These are phyloP conservation scores for Escovopsis sp. DNA, from an alignment of 2,329 filamentous ascomycete genomes.

Conservation along the genomic window DNA sequence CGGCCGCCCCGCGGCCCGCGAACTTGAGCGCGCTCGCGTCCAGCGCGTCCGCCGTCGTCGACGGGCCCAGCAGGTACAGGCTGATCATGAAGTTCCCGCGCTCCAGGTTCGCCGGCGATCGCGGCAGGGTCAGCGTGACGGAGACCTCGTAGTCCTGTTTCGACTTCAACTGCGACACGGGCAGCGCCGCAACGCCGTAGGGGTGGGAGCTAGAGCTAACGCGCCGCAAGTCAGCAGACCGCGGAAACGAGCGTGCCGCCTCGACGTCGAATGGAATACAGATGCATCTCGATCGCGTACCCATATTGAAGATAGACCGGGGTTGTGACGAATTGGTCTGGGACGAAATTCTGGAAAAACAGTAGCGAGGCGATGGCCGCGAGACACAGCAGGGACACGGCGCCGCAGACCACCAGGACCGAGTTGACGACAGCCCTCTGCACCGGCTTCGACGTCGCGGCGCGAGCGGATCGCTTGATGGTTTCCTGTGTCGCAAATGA, in stretches of 20 bases:
- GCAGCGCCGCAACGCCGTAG: slow-evolving; percentile 34
- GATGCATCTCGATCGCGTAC: slow-evolving; percentile 19
- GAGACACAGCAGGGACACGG: slow-evolving; percentile 29
- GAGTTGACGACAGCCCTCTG: slow-evolving; percentile 34
- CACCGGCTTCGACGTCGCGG: slow-evolving; percentile 35
- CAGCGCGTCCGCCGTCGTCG: slow-evolving; percentile 6
- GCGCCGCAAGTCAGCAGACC: too few relatives aligned
- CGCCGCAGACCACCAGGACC: slow-evolving; percentile 27
- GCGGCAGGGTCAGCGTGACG: slow-evolving; percentile 61
- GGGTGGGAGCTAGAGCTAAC: slow-evolving; percentile 32
- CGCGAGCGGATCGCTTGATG: slow-evolving; percentile 21
- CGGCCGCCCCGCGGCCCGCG: slow-evolving; percentile 11
- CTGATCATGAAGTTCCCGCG: slow-evolving; percentile 93
- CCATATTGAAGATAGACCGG: slow-evolving; percentile 46
- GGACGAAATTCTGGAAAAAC: slow-evolving; percentile 43
- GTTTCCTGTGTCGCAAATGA: slow-evolving; percentile 15
- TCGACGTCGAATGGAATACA: too few relatives aligned
- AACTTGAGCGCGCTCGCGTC: slow-evolving; percentile 15
- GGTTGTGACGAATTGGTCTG: slow-evolving; percentile 35
- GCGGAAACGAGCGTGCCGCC: too few relatives aligned
- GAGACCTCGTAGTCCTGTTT: slow-evolving; percentile 76
- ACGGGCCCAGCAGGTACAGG: slow-evolving; percentile 47
- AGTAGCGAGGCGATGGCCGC: slow-evolving; percentile 34
- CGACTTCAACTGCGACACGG: slow-evolving; percentile 41
- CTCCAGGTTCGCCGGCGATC: slow-evolving; percentile 58